Evolutionary conservation across 2,329 filamentous ascomycete species (phyloP).

Genomic region (Epichloe aotearoae): DNA sequence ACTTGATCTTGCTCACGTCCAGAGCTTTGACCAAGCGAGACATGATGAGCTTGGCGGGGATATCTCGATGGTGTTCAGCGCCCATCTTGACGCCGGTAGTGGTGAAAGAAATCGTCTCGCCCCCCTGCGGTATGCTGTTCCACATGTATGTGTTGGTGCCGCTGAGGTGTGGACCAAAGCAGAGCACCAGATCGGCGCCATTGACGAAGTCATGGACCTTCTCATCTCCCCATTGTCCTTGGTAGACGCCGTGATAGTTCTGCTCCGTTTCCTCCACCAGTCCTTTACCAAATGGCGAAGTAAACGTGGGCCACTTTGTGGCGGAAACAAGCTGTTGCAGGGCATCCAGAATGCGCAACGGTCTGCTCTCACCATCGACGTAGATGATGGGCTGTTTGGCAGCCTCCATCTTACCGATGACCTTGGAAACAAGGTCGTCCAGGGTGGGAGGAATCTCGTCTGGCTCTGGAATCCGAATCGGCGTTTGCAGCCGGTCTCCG

Average conservation of each 20-base stretch:
- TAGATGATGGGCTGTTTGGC: conserved; percentile 36
- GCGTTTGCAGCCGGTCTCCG: conserved; percentile 14
- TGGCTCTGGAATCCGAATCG: conserved; percentile 6
- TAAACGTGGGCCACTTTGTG: conserved; percentile 34
- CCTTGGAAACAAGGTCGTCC: conserved; percentile 17
- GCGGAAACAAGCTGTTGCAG: conserved; percentile 28
- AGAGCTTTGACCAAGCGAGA: conserved; percentile 11
- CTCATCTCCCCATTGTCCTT: conserved; percentile 25
- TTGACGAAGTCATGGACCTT: conserved; percentile 24
- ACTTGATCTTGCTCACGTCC: conserved; percentile 11
- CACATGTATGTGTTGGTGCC: conserved; percentile 31
- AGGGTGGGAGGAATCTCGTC: conserved; percentile 5
- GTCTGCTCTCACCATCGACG: conserved; percentile 35
- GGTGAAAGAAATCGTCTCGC: conserved; percentile 20
- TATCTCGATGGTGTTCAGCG: conserved; percentile 17
- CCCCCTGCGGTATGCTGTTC: conserved; percentile 22
- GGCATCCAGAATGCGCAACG: conserved; percentile 26
- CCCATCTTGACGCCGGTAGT: conserved; percentile 19
- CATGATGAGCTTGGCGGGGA: conserved; percentile 11
- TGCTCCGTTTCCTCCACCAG: conserved; percentile 32
- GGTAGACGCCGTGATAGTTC: conserved; percentile 37
- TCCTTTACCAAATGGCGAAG: conserved; percentile 34
- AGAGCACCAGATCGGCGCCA: conserved; percentile 29
- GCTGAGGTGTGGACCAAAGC: conserved; percentile 32
- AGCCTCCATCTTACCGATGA: conserved; percentile 28